phyloP scores from a whole-genome alignment of 495 filamentous ascomycete genomes.

The Neohortaea acidophila region DNA sequence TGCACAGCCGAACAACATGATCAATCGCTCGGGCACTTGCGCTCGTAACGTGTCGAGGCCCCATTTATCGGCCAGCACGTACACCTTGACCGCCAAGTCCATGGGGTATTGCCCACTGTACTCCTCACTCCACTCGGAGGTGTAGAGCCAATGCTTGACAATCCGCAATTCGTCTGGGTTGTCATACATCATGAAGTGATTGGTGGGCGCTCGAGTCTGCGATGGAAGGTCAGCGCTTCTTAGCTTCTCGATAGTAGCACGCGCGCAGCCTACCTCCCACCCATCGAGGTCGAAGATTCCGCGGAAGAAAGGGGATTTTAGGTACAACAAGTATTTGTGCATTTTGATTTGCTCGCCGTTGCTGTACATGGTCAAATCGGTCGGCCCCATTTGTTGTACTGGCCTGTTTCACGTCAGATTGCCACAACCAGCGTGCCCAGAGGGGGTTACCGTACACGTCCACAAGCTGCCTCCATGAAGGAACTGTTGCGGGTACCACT shows the following conservation, averaged over 20 bases:
- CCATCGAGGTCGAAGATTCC: neutral
- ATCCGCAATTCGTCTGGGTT: conserved; percentile 7
- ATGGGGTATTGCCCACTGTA: neutral
- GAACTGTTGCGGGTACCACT: neutral
- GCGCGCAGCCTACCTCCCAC: neutral
- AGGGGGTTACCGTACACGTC: neutral
- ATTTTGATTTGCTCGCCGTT: conserved; percentile 1
- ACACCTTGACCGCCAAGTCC: conserved; percentile 4
- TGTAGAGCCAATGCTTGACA: conserved; percentile 12
- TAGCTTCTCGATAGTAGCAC: neutral
- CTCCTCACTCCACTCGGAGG: conserved; percentile 1
- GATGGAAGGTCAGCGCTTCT: neutral
- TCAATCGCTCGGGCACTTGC: neutral
- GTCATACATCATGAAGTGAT: too few species aligned
- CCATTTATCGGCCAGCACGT: conserved; percentile 12
- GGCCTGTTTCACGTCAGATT: neutral
- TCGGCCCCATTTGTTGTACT: too few species aligned
- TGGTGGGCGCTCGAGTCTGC: conserved; percentile 2
- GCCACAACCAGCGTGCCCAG: neutral
- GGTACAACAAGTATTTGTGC: conserved; percentile 6
- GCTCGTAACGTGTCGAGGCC: neutral
- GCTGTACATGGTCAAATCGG: conserved; percentile 7
- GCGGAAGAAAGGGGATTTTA: conserved; percentile 7
- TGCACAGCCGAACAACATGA: neutral
- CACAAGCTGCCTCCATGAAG: too few species aligned